Percentiles rank a stretch among this genome's conserved stretches.
Evolutionary conservation across 192 early-diverging fungal genomes (phyloP).

Genomic region (Podila horticola): DNA sequence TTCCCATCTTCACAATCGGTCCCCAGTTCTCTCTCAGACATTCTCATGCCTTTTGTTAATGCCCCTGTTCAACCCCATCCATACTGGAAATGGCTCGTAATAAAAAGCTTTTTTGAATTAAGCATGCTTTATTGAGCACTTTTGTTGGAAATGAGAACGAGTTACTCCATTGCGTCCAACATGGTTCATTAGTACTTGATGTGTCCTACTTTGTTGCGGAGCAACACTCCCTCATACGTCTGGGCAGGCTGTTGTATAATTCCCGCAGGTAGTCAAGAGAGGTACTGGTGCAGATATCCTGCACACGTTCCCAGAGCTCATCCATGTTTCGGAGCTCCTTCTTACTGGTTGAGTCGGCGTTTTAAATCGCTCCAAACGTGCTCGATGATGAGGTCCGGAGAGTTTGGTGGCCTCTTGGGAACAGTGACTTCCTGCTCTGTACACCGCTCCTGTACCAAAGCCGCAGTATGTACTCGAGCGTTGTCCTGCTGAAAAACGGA

Average conservation of each 20-base stretch:
- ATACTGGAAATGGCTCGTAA: too few relatives aligned
- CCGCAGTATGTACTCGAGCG: neutral
- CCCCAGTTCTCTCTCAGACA: too few relatives aligned
- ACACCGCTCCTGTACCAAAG: neutral
- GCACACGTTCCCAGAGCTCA: neutral
- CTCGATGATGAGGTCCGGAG: neutral
- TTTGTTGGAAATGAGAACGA: too few relatives aligned
- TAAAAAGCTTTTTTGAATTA: too few relatives aligned
- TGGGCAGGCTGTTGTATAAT: neutral
- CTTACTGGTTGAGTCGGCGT: neutral
- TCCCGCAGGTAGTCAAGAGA: neutral
- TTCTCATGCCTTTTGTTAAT: too few relatives aligned
- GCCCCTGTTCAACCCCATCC: too few relatives aligned
- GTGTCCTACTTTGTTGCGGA: neutral
- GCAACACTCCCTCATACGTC: neutral
- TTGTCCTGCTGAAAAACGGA: conserved; percentile 13
- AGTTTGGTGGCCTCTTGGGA: neutral
- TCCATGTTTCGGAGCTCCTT: neutral
- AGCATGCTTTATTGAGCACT: too few relatives aligned
- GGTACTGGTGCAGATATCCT: neutral
- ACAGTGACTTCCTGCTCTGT: neutral
- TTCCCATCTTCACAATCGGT: too few relatives aligned
- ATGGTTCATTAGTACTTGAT: neutral
- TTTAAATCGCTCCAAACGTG: neutral
- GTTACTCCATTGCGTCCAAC: too few relatives aligned